A percentile compares a stretch with the other conserved stretches of the same genome.
Evolutionary conservation across 108 stramenopile species (phyloP).

Genomic region (Conticribra guillardii): DNA sequence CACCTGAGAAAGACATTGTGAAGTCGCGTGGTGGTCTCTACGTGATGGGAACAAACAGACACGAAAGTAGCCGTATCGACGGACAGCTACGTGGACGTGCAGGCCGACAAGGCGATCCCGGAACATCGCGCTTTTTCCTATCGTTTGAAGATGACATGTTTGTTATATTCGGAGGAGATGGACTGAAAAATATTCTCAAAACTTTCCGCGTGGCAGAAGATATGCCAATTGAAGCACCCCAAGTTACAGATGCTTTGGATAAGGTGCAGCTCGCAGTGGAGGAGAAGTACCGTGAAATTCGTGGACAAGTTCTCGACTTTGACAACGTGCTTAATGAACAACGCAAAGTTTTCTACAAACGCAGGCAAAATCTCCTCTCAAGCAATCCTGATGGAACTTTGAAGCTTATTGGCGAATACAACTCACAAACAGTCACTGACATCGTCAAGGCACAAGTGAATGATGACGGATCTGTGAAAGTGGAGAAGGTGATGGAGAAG

Average conservation of each 20-base stretch:
- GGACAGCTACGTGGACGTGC: conserved; percentile 93
- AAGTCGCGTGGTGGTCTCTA: conserved; percentile 88
- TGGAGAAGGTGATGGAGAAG: conserved; percentile 76
- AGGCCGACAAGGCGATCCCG: conserved; percentile 96
- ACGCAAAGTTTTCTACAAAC: conserved; percentile 72
- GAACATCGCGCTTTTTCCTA: conserved; percentile 92
- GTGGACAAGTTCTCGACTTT: conserved; percentile 83
- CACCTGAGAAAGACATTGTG: conserved; percentile 85
- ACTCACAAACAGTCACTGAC: conserved; percentile 65
- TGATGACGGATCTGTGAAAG: conserved; percentile 64
- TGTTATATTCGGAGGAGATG: conserved; percentile 91
- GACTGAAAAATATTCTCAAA: conserved; percentile 76
- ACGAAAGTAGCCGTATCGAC: conserved; percentile 94
- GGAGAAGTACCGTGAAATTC: conserved; percentile 86
- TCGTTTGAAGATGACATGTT: conserved; percentile 97
- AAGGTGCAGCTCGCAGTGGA: conserved; percentile 89
- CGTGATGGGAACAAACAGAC: conserved; percentile 95
- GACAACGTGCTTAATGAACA: conserved; percentile 87
- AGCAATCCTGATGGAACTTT: conserved; percentile 63
- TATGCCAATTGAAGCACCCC: conserved; percentile 90
- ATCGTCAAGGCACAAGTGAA: conserved; percentile 81
- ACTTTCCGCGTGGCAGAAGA: conserved; percentile 91
- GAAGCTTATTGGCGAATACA: conserved; percentile 66
- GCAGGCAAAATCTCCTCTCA: conserved; percentile 64
- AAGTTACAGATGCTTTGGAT: conserved; percentile 83